phyloP scores from a whole-genome alignment of 768 basidiomycete species.

The Collybiopsis luxurians region DNA sequence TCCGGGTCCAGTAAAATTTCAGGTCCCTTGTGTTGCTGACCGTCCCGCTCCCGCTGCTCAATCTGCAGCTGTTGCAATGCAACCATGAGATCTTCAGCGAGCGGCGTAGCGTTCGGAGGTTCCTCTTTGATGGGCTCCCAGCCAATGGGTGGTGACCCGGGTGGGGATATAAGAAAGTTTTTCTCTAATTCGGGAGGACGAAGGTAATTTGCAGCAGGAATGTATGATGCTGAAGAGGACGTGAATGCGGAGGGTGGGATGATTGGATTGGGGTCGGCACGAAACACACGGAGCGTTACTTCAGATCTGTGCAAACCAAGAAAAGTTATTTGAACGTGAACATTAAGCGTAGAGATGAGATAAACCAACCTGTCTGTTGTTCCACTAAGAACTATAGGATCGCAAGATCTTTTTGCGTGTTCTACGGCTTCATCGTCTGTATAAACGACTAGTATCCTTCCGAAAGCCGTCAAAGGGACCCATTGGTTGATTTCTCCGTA shows the following conservation, averaged over 20 bases:
- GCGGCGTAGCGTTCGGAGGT: slow-evolving; percentile 77
- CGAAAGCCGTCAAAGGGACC: slow-evolving; percentile 83
- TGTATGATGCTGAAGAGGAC: background rate
- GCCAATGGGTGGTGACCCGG: slow-evolving; percentile 94
- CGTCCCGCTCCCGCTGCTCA: background rate
- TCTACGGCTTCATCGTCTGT: slow-evolving; percentile 60
- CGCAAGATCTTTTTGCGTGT: slow-evolving; percentile 60
- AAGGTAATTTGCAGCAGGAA: slow-evolving; percentile 47
- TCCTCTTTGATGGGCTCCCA: slow-evolving; percentile 94
- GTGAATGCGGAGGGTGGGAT: slow-evolving; percentile 20
- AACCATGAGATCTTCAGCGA: slow-evolving; percentile 84
- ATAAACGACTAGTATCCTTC: slow-evolving; percentile 82
- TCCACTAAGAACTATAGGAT: slow-evolving; percentile 59
- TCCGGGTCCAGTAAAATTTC: slow-evolving; percentile 68
- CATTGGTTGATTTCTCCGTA: slow-evolving; percentile 88
- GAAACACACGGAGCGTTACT: slow-evolving; percentile 62
- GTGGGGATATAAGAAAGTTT: slow-evolving; percentile 97
- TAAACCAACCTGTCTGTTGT: slow-evolving; percentile 47
- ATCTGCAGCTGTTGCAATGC: slow-evolving; percentile 74
- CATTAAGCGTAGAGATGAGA: background rate
- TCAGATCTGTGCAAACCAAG: slow-evolving; percentile 33
- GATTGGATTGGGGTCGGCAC: slow-evolving; percentile 70
- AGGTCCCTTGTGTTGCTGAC: slow-evolving; percentile 35
- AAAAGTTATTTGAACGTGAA: slow-evolving; percentile 10
- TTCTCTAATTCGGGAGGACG: slow-evolving; percentile 79